Conservation (phyloP, 108 stramenopile species). For the Cylindrotheca closterium region DNA sequence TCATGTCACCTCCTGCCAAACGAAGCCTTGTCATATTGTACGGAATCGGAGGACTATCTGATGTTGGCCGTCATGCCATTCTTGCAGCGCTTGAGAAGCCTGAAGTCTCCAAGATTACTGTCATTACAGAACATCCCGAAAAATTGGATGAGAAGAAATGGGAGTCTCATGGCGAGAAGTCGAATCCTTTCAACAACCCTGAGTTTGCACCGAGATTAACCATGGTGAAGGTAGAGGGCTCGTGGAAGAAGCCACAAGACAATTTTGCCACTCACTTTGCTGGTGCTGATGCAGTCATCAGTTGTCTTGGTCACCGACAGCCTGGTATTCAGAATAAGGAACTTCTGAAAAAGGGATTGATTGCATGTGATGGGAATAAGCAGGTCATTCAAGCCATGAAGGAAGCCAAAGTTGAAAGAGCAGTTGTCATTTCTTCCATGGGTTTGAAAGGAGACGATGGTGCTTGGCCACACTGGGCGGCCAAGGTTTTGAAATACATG, state of each 20-base stretch:
- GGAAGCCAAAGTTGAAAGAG: slow-evolving; percentile 34
- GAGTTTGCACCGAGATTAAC: slow-evolving; percentile 1
- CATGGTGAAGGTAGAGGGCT: slow-evolving; percentile 5
- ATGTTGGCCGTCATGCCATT: slow-evolving; percentile 71
- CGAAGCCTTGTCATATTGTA: slow-evolving; percentile 25
- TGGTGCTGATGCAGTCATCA: slow-evolving; percentile 60
- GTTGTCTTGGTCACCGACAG: slow-evolving; percentile 77
- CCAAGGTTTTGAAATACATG: slow-evolving; percentile 39
- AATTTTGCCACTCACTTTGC: slow-evolving; percentile 18
- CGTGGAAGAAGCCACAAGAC: slow-evolving; percentile 11
- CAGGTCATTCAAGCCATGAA: slow-evolving; percentile 64
- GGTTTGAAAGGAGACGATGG: slow-evolving; percentile 36
- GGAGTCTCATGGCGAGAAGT: slow-evolving; percentile 54
- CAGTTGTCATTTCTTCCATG: slow-evolving; percentile 54
- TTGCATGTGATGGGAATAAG: slow-evolving; percentile 52
- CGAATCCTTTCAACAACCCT: slow-evolving; percentile 10
- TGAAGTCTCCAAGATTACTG: slow-evolving; percentile 41
- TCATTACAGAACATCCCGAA: slow-evolving; percentile 54
- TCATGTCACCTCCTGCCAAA: neutral
- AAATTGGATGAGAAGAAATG: slow-evolving; percentile 56
- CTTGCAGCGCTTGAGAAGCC: slow-evolving; percentile 50
- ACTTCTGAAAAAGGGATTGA: slow-evolving; percentile 5
- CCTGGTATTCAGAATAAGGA: slow-evolving; percentile 36
- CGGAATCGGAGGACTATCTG: slow-evolving; percentile 55
- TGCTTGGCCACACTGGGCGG: slow-evolving; percentile 52